These are phyloP conservation scores for Gynandropsis gynandra DNA, from an alignment of 345 rosid genomes.

Conservation along the genomic window DNA sequence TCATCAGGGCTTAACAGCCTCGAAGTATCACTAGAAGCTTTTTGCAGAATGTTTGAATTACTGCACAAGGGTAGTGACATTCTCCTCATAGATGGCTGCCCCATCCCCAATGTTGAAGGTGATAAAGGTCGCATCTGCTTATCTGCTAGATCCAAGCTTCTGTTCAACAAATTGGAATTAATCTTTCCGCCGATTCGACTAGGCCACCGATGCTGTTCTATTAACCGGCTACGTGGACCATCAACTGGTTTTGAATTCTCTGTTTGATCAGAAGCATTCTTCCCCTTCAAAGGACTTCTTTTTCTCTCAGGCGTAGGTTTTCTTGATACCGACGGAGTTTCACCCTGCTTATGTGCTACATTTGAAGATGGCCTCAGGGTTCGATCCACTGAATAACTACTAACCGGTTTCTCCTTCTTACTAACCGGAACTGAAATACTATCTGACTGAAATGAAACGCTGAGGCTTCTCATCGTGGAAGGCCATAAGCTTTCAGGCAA, in stretches of 20 bases:
- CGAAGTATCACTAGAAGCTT: constrained; percentile 49
- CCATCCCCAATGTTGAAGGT: constrained; percentile 36
- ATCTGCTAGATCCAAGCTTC: constrained; percentile 56
- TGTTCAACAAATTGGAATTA: constrained; percentile 39
- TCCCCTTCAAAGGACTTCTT: constrained; percentile 76
- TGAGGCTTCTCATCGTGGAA: constrained; percentile 97
- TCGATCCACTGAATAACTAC: constrained; percentile 52
- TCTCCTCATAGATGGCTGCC: constrained; percentile 46
- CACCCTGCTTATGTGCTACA: constrained; percentile 60
- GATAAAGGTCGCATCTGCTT: constrained; percentile 37
- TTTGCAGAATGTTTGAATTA: constrained; percentile 39
- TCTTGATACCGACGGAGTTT: constrained; percentile 40
- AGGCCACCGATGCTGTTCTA: constrained; percentile 94
- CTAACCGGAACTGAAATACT: constrained; percentile 66
- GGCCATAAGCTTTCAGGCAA: constrained; percentile 97
- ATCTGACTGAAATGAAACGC: constrained; percentile 92
- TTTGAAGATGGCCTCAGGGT: constrained; percentile 80
- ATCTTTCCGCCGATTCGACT: constrained; percentile 64
- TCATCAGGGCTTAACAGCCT: constrained; percentile 34
- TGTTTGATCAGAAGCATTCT: constrained; percentile 65
- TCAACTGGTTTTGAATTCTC: constrained; percentile 91
- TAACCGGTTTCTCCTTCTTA: constrained; percentile 73
- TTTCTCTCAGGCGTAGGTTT: constrained; percentile 82
- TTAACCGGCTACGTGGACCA: constrained; percentile 54
- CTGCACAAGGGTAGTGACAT: constrained; percentile 37